A percentile compares a stretch with the other conserved stretches of the same genome.
phyloP scores from a whole-genome alignment of 768 basidiomycete genomes.

The Mycena leptocephala region DNA sequence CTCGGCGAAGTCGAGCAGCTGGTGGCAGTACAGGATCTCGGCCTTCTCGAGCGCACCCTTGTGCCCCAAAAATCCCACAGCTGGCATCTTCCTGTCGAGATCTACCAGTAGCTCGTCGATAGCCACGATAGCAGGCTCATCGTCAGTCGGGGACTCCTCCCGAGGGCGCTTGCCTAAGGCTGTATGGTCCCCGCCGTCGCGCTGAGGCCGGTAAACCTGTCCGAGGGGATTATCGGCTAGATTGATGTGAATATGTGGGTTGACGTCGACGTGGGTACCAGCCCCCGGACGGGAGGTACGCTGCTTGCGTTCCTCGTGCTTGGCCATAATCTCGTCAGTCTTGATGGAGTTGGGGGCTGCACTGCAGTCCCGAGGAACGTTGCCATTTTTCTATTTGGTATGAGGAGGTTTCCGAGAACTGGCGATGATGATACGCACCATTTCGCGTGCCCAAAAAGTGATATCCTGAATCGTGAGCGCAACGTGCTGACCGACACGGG shows the following conservation, averaged over 20 bases:
- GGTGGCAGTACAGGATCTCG: not conserved
- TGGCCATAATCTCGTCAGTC: not conserved
- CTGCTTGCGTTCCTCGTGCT: not conserved
- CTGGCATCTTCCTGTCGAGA: not conserved
- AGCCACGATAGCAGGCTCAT: not conserved
- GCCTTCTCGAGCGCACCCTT: not conserved
- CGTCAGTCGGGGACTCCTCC: not conserved
- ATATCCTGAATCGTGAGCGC: not conserved
- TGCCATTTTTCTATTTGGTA: not conserved
- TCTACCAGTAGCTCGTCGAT: not conserved
- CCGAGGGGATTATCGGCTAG: not conserved
- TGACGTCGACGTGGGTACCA: not conserved
- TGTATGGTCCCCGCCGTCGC: not conserved
- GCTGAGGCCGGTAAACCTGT: not conserved
- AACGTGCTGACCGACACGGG: not conserved
- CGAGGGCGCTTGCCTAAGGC: not conserved
- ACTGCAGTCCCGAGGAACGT: not conserved
- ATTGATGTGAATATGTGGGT: not conserved
- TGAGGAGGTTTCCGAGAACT: not conserved
- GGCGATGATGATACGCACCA: not conserved
- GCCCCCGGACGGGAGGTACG: not conserved
- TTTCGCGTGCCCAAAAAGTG: not conserved
- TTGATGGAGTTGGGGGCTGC: not conserved
- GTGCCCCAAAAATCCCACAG: not conserved
- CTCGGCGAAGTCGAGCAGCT: not conserved